Base-by-base conservation (phyloP, 768 basidiomycete genomes). In the Pleurotus tuoliensis region DNA sequence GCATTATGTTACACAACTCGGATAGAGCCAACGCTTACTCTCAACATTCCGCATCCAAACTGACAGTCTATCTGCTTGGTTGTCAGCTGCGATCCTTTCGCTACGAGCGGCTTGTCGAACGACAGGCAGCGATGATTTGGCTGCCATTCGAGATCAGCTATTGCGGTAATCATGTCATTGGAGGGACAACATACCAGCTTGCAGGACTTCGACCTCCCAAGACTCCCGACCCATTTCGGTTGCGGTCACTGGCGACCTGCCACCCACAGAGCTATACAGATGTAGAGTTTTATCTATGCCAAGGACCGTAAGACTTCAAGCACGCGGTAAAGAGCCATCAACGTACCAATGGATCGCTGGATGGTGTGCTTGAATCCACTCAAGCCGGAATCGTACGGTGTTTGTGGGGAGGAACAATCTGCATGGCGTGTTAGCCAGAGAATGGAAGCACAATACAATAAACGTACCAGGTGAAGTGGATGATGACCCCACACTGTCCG, bases 41-140 rank as follows among this genome's bases (percentile, higher is more conserved):
- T 93, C 90, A 13, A 92, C 88, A 57, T 84, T 90, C 61, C 81
- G 81, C 71, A 91, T 87, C 92, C 92, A 93, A 52, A 87, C 72
- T 1, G 83, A 79, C 87, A 93, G 85, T 51, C 90, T 76, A 61
- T 93, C 89, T 57, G 66, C 70, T 48, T 74, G 71, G 38, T 76
- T 77, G 59, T 86, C 87, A 24, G 76, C 79, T 25, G 77, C 82
- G 16, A 81, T 62, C 40, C 73, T 77, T 58, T 83, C 81, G 61
- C 73, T 82, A 43, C 76, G 79, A 30, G 73, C 74, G 0, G 82
- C 81, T 61, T 83, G 79, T 39, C 74, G 76, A 48, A 82, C 79
- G 22, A 75, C 76, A 38, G 84, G 80, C 53, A 83, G 71, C 13
- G 80, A 78, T 3, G 83, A 81, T 47, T 79, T 76, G 22, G 72